Conservation (phyloP, 2,329 filamentous ascomycete species). For the Diaporthe velutina region DNA sequence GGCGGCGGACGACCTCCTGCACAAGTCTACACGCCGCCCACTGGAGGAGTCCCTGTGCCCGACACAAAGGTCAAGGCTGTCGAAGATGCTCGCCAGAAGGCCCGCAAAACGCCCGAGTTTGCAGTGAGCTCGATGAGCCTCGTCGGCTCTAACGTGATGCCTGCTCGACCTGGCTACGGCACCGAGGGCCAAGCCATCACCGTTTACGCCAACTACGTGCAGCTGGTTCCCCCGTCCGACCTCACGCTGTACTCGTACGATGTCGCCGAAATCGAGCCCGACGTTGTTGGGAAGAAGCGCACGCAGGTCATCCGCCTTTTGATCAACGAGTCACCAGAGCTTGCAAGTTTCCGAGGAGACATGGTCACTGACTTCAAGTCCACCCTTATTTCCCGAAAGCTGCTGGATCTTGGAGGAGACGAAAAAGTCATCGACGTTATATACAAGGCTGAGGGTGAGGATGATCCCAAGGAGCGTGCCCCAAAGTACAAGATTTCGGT, state of each 20-base stretch:
- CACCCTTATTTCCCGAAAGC: constrained; percentile 47
- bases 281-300: constrained; percentile 40
- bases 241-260: constrained; percentile 43
- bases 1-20: constrained; percentile 26
- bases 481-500: constrained; percentile 43
- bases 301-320: constrained; percentile 44
- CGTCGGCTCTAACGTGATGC: constrained; percentile 14
- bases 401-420: constrained; percentile 40
- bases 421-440: constrained; percentile 32
- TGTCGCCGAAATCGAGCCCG: constrained; percentile 39
- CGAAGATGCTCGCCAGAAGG: constrained; percentile 36
- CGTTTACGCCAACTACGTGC: constrained; percentile 46
- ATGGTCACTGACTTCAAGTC: constrained; percentile 52
- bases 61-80: constrained; percentile 17
- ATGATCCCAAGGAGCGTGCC: constrained; percentile 43
- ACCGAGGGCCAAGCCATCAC: constrained; percentile 38
- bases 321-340: constrained; percentile 41
- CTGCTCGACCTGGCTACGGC: constrained; percentile 43
- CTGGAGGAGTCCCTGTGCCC: constrained; percentile 7
- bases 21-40: constrained; percentile 26
- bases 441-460: constrained; percentile 49
- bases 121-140: constrained; percentile 18
- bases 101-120: constrained; percentile 21
- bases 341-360: constrained; percentile 38
- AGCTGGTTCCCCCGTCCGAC: constrained; percentile 37